Conservation (phyloP, 495 filamentous ascomycete genomes). For the Xylaria telfairii region DNA sequence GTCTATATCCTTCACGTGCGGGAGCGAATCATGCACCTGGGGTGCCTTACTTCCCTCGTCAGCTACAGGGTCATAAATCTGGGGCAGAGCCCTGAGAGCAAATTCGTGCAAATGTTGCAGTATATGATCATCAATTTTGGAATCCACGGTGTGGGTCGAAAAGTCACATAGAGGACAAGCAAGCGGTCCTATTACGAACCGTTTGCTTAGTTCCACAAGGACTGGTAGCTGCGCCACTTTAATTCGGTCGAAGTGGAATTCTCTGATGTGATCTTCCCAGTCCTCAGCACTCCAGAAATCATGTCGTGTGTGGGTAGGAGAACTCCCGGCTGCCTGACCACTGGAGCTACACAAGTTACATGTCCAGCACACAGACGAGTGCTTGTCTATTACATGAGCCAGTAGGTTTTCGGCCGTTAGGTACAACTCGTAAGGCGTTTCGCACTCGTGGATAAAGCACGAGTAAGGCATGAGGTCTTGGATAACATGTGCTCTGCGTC, state of each 20-base stretch:
- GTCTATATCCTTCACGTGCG: slow-evolving; percentile 3
- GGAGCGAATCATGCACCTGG: not conserved
- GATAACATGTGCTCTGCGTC: slow-evolving; percentile 1
- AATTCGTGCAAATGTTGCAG: slow-evolving; percentile 8
- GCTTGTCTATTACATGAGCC: slow-evolving; percentile 5
- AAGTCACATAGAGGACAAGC: slow-evolving; percentile 1
- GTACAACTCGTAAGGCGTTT: slow-evolving; percentile 1
- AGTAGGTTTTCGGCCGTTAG: not conserved
- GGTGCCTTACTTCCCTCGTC: slow-evolving; percentile 3
- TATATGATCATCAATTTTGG: slow-evolving; percentile 10
- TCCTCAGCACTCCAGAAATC: slow-evolving; percentile 6
- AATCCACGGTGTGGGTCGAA: not conserved
- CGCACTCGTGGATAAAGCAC: not conserved
- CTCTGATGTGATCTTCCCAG: slow-evolving; percentile 2
- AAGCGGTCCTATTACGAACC: not conserved
- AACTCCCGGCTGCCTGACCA: not conserved
- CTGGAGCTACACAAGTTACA: slow-evolving; percentile 5
- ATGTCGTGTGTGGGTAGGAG: not conserved
- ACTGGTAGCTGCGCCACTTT: not conserved
- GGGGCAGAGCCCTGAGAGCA: slow-evolving; percentile 5
- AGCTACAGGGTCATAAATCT: not conserved
- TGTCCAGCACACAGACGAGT: slow-evolving; percentile 11
- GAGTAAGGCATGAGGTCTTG: slow-evolving; percentile 11
- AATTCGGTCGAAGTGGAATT: slow-evolving; percentile 4
- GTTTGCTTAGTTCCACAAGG: not conserved